Conservation (phyloP, 108 stramenopile species). For the Nitzschia sp. region DNA sequence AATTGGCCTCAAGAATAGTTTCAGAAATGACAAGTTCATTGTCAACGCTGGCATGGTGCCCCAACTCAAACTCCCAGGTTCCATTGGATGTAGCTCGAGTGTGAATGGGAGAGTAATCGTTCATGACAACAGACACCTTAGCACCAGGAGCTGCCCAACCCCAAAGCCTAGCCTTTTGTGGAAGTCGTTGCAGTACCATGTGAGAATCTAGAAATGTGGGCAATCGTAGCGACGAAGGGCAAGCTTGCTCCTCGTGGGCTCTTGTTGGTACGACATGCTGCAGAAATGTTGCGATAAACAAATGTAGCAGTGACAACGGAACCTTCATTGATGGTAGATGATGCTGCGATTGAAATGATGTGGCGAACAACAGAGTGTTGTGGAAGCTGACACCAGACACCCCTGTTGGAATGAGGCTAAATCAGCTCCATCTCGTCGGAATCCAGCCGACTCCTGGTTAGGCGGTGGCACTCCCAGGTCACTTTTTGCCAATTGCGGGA, state of each 20-base stretch:
- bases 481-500: not conserved
- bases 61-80: conserved; percentile 11
- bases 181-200: conserved; percentile 31
- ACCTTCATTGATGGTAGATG: not conserved
- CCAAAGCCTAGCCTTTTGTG: conserved; percentile 15
- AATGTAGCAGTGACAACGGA: not conserved
- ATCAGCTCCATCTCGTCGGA: no score
- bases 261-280: not conserved
- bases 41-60: conserved; percentile 13
- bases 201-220: conserved; percentile 17
- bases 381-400: no score
- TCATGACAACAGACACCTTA: conserved; percentile 10
- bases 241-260: not conserved
- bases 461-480: not conserved
- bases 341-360: not conserved
- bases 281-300: not conserved
- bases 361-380: not conserved
- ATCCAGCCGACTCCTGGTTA: not conserved
- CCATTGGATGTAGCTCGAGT: not conserved
- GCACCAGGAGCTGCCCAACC: conserved; percentile 9
- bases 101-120: not conserved
- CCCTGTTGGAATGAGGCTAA: no score
- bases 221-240: not conserved
- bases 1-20: conserved; percentile 1
- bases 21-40: conserved; percentile 2